These are phyloP conservation scores for Aspergillus fructus DNA, from an alignment of 2,329 filamentous ascomycete species.

Conservation along the genomic window DNA sequence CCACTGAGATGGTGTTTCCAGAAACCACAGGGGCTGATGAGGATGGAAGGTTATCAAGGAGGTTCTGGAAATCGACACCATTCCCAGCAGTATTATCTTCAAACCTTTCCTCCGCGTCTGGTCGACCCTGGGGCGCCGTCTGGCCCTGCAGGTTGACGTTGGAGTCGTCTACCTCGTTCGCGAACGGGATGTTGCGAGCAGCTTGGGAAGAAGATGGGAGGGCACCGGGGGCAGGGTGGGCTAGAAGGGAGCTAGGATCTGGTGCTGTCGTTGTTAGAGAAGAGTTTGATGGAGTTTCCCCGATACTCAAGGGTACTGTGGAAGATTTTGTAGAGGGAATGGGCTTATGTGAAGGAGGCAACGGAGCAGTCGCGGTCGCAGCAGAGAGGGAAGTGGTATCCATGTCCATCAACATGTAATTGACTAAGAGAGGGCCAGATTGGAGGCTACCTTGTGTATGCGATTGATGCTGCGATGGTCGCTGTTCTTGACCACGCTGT, in stretches of 20 bases:
- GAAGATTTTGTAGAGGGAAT: constrained; percentile 13
- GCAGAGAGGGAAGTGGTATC: constrained; percentile 29
- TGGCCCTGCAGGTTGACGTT: constrained; percentile 20
- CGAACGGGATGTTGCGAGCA: constrained; percentile 27
- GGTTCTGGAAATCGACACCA: constrained; percentile 49
- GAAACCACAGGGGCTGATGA: constrained; percentile 26
- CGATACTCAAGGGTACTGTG: constrained; percentile 14
- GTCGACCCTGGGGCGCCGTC: constrained; percentile 20
- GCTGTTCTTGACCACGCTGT: constrained; percentile 20
- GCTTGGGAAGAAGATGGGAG: constrained; percentile 26
- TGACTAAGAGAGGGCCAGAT: constrained; percentile 23
- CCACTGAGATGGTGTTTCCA: constrained; percentile 23
- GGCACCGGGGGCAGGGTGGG: constrained; percentile 22
- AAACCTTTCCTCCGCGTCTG: constrained; percentile 24
- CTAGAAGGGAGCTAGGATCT: constrained; percentile 28
- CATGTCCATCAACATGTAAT: constrained; percentile 24
- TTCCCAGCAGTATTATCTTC: constrained; percentile 28
- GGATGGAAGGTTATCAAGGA: constrained; percentile 49
- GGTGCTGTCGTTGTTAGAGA: constrained; percentile 26
- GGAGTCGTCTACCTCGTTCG: constrained; percentile 32
- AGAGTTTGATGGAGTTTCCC: constrained; percentile 18
- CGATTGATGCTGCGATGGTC: constrained; percentile 11
- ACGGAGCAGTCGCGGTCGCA: constrained; percentile 16
- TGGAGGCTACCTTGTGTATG: constrained; percentile 34
- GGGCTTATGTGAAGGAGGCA: constrained; percentile 18